Base-by-base conservation (phyloP, 192 early-diverging fungal species). In the Phycomyces blakesleeanus region DNA sequence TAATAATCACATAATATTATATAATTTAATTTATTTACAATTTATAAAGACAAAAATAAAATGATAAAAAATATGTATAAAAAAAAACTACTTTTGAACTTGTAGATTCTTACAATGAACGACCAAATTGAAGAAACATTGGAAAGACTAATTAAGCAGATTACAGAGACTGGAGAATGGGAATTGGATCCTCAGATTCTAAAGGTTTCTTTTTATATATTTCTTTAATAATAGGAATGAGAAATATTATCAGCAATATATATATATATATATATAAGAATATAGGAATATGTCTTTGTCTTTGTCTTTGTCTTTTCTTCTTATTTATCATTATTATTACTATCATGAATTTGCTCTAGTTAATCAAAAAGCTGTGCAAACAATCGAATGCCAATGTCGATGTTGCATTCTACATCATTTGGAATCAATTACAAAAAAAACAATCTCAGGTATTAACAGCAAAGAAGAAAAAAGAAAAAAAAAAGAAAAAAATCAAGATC, bases 361-460 rank as follows among this genome's bases (percentile, higher is more conserved):
- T 66, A 53, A 69, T 82, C 47, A 82, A 82, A 56, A 37, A 62
- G 16, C 64, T 71, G 1, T 79, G 78, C 66, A 82, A 79, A 64
- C 73, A 69, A 34, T 75, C 72, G 8, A 64, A 79, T 47, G 53
- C 21, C n/a, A 72, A 72, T 55, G 69, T 79, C 20, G 66, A 71
- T 18, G 47, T 53, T 29, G 72, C 77, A 0, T 79, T 70, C 57
- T 67, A 74, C 14, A 51, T 78, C 10, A 71, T 79, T 10, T 61
- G 75, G 55, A 65, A 66, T 8, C 81, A 82, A 41, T 51, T 79
- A 15, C 55, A 79, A 55, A 77, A 78, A 52, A 73, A 79, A 54
- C 81, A 82, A 68, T 70, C 81, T 24, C 78, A 82, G 69, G 80
- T 82, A 52, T n/a, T n/a, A n/a, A n/a, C n/a, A n/a, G n/a, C n/a